Base-by-base conservation (phyloP, 1,139 yeast genomes). In the Yamadazyma sp. region DNA sequence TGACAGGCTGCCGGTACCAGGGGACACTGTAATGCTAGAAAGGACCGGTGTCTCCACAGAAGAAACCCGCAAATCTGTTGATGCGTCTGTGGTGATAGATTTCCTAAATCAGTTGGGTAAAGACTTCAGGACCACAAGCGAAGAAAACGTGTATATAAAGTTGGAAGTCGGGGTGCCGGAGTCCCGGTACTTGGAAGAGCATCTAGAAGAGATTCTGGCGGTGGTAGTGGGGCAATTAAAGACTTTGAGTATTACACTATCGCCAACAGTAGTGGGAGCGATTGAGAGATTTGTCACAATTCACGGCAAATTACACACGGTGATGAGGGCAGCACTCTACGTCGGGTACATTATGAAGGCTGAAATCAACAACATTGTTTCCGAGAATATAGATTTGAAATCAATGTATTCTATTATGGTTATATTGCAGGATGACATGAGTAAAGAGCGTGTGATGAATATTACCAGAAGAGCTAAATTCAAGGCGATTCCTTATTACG, bases 221-320 rank as follows among this genome's bases (percentile, higher is more conserved):
- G 29, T 29, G 2, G 30, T 56, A 18, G 52, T 47, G 31, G 37
- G 47, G 7, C 41, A 44, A 15, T 62, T 64, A 35, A 42, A 42
- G 3, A 43, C 61, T 6, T 48, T 41, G 7, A 60, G 56, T 29
- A 16, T 61, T 9, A 37, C 52, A 4, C 39, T 62, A 1, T 59
- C 67, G 1, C 37, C 46, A 1, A 37, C 42, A 1, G 42, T 45
- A 1, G 44, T 56, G 8, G 73, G 71, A 3, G 38, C 61, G 8
- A 44, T 61, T 9, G 72, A 67, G 29, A 42, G 64, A 29, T 53
- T 51, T 35, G 20, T 67, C 1, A 53, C 62, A 0, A 24, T 68
- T 3, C 55, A 51, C 35, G 74, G 73, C 0, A 42, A 44, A 3
- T 16, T 47, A 3, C 46, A 48, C 3, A 43, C 53, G 1, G 49